Base-by-base conservation (phyloP, 495 filamentous ascomycete species). In the Penicillium manginii region DNA sequence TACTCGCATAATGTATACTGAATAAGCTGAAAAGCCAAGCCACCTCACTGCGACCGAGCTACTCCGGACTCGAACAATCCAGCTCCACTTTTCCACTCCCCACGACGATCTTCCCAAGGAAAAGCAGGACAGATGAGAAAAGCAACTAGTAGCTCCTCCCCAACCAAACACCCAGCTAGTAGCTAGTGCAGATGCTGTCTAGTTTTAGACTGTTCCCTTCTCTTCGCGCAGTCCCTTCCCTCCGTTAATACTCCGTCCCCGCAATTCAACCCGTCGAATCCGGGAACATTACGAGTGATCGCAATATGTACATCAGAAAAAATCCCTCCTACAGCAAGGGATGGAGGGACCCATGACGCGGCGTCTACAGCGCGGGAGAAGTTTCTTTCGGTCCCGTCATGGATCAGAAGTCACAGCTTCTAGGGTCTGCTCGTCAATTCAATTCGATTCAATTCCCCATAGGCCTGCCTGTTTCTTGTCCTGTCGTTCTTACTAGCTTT, bases 181-280 rank as follows among this genome's bases (percentile, higher is more conserved):
- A 2, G 22, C 15, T 47, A 47, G 45, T 26, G 45, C 45, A 43
- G n/a, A 17, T 43, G 17, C n/a, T 43, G 14, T 43, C 40, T 43
- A 43, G 40, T 43, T 43, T n/a, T n/a, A 43, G 40, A 43, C 40
- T 47, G 45, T 19, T 50, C 45, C 48, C 26, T 7, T 29, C 26
- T 29, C 26, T 43, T 47, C 45, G 45, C 45, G 21, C 45, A 47
- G 42, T 12, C 35, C 26, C 35, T 23, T 46, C 43, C 26, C 50
- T 22, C 65, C 62, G 59, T 60, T 55, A 57, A 62, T 50, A 45
- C 43, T 55, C 62, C 65, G 39, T 55, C 56, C 54, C 50, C 62
- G 55, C 55, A 60, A 26, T 32, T 18, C 45, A 43, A 17, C 7
- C 40, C 31, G 35, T 57, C 57, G 39, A 57, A 55, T 52, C 19